A percentile compares a stretch with the other conserved stretches of the same genome.
Evolutionary conservation across 768 basidiomycete genomes (phyloP).

Genomic region (Lactifluus piperatus): DNA sequence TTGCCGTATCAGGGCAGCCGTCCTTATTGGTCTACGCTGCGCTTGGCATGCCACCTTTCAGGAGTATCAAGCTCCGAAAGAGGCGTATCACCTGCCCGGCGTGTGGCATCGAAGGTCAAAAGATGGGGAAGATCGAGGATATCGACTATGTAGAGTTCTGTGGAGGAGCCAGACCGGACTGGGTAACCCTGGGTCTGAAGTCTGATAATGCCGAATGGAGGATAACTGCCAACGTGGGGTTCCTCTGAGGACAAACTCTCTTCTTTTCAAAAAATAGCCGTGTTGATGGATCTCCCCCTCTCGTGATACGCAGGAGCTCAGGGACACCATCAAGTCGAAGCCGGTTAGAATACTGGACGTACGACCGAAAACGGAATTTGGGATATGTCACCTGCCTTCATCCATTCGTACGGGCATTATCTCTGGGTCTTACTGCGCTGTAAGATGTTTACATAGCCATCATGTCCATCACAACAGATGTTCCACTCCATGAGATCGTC

Average conservation of each 20-base stretch:
- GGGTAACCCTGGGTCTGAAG: constrained; percentile 46
- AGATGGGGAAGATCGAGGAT: constrained; percentile 38
- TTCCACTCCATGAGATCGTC: constrained; percentile 60
- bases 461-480: constrained; percentile 40
- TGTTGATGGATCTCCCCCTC: background rate
- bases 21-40: constrained; percentile 70
- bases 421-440: background rate
- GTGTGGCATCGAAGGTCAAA: constrained; percentile 51
- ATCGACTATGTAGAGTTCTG: constrained; percentile 85
- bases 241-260: background rate
- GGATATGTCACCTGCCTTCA: constrained; percentile 71
- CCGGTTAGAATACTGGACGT: constrained; percentile 60
- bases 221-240: constrained; percentile 29
- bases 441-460: background rate
- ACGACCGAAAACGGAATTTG: constrained; percentile 69
- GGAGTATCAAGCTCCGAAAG: constrained; percentile 72
- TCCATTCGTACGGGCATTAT: constrained; percentile 52
- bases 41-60: constrained; percentile 59
- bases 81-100: constrained; percentile 64
- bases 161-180: constrained; percentile 62
- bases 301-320: constrained; percentile 12
- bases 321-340: constrained; percentile 43
- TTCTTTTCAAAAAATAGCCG: background rate
- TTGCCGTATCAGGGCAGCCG: constrained; percentile 44
- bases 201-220: constrained; percentile 15